A percentile compares a stretch with the other conserved stretches of the same genome.
These are phyloP conservation scores for Exophiala lecanii-corni DNA, from an alignment of 2,329 filamentous ascomycete species.

Conservation along the genomic window DNA sequence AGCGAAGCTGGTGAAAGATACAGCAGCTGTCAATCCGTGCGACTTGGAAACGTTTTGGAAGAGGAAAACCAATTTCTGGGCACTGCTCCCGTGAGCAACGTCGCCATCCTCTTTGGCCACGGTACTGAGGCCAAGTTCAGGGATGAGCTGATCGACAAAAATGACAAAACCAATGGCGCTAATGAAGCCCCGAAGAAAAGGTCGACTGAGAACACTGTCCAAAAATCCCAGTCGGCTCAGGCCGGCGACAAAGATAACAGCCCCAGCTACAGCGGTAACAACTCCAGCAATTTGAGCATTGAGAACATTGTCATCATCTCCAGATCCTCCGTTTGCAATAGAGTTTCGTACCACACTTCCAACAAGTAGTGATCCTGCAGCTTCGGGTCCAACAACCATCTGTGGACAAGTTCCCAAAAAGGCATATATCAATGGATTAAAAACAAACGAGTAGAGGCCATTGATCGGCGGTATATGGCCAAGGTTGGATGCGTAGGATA, in stretches of 20 bases:
- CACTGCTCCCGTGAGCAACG: constrained; percentile 75
- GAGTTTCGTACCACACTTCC: constrained; percentile 78
- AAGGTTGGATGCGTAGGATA: constrained; percentile 88
- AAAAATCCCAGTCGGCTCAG: constrained; percentile 82
- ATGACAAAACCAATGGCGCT: constrained; percentile 96
- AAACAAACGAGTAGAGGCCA: constrained; percentile 88
- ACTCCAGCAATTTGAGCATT: constrained; percentile 84
- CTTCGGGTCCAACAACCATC: constrained; percentile 92
- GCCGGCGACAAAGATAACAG: constrained; percentile 82
- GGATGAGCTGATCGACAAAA: constrained; percentile 87
- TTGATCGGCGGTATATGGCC: constrained; percentile 90
- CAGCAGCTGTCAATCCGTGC: constrained; percentile 69
- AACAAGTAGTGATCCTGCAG: constrained; percentile 83
- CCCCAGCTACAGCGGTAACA: constrained; percentile 80
- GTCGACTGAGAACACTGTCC: constrained; percentile 87
- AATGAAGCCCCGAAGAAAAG: constrained; percentile 92
- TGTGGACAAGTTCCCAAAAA: constrained; percentile 85
- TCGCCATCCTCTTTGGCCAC: constrained; percentile 55
- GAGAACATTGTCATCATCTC: constrained; percentile 62
- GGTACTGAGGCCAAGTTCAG: constrained; percentile 72
- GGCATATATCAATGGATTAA: constrained; percentile 87
- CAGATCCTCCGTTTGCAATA: constrained; percentile 62
- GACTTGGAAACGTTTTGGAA: constrained; percentile 59
- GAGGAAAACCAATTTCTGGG: constrained; percentile 81
- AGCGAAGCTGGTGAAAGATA: constrained; percentile 74